Evolutionary conservation across 2,329 filamentous ascomycete genomes (phyloP), one percentile per base, ranked within the genome.

Genomic region (Colletotrichum chlorophyti): DNA sequence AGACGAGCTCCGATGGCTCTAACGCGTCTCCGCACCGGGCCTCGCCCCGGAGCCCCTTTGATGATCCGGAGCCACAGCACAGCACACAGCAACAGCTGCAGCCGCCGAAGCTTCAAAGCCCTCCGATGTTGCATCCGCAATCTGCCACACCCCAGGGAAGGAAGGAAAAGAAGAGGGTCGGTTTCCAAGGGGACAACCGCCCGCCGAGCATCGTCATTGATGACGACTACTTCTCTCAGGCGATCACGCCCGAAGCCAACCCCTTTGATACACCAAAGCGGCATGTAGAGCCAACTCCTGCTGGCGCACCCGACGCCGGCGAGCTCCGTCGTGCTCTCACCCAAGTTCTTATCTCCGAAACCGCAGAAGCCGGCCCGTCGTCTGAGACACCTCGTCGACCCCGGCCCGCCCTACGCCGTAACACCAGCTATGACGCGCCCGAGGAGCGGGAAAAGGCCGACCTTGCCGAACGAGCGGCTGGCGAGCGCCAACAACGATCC

Each of bases 351-450:
- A 71, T 74, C 3, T 69, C 69, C 6, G 72, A 73, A 51, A 24
- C n/a, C 11, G 45, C 52, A 24, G 53, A 52, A 9, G 65, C 66
- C 26, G 46, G 38, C 24, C 41, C 49, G 45, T n/a, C n/a, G n/a
- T 10, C 61, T 50, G 50, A 54, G 10, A 35, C 31, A 29, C 43
- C 23, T 58, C 68, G 37, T 64, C 64, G 40, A 8, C 73, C 73
- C 10, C 70, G 74, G 37, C 75, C 75, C 21, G 75, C 71, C 10
- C 64, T 77, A n/a, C 69, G 74, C 61, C 73, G 75, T 35, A 77
- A 76, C 62, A 77, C 75, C 37, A 77, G 75, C 62, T 77, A 77
- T 53, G 72, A 77, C 53, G 74, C 65, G 11, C 74, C 74, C 1
- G 68, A 71, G 62, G 75, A 77, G 65, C 67, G 72, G 9, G 69